Evolutionary conservation across 345 rosid genomes (phyloP), one percentile per base, ranked within the genome.

Genomic region (Eucalyptus victrix): DNA sequence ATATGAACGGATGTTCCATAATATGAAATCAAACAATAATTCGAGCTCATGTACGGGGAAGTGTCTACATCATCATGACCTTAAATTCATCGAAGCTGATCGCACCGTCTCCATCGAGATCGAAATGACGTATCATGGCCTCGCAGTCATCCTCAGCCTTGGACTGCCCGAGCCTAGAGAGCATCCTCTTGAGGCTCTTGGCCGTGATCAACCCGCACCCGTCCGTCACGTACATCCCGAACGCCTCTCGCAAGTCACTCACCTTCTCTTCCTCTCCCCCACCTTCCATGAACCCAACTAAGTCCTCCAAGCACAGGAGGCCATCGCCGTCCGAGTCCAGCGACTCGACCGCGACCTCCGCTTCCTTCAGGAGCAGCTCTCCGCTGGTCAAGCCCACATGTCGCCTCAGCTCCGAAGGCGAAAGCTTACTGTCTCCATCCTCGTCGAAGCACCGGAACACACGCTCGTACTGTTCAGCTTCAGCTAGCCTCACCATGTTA

Each of bases 271-370:
- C 95, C 88, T 92, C 95, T 5, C 87, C 92, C 14, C 91, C 94
- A 11, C 76, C 90, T 86, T 94, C 96, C 92, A 94, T 92, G 54
- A 95, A 89, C 50, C 83, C 90, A 28, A 92, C 87, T 18, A 95
- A 42, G 89, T 95, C 96, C 87, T 92, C 95, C 89, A 93, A 37
- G 14, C 90, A 93, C 89, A 94, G 42, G 72, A 92, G 67, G 40
- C 96, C 96, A 40, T 94, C 96, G 7, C 95, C 94, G 24, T 93
- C 93, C 4, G 93, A 92, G 88, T 92, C 95, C 87, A 92, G n/a
- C 23, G 87, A 83, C 86, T 88, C 89, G 5, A 94, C 89, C 10
- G 88, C 93, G 6, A 49, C 72, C 80, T 93, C 91, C 17, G 89
- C 96, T 58, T 93, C 95, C 5, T 87, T 45, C 4, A 90, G 24